Conservation (phyloP, 139 green algal species). For the Tetradesmus obliquus region DNA sequence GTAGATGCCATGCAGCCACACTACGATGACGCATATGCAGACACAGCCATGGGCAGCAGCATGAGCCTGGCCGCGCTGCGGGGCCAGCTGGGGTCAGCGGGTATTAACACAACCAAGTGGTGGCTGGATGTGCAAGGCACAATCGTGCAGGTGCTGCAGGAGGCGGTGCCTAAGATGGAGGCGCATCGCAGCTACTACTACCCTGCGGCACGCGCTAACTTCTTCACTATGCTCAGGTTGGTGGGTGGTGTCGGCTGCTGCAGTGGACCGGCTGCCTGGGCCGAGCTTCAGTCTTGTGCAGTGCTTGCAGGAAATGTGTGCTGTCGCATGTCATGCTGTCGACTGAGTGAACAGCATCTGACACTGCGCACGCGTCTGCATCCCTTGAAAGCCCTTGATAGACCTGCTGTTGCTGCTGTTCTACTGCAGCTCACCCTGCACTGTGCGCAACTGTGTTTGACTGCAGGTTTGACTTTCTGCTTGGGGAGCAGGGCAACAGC, state of each 20-base stretch:
- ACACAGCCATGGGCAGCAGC: not conserved
- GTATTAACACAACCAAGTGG: not conserved
- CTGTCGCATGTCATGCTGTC: too few species aligned
- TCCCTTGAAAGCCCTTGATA: too few species aligned
- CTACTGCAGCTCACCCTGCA: too few species aligned
- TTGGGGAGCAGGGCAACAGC: not conserved
- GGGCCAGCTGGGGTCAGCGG: not conserved
- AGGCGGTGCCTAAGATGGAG: not conserved
- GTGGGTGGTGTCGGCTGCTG: not conserved
- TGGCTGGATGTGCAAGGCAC: constrained; percentile 4
- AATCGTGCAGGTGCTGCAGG: not conserved
- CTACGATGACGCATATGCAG: not conserved
- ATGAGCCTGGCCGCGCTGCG: not conserved
- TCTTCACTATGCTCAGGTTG: constrained; percentile 2
- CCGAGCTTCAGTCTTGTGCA: too few species aligned
- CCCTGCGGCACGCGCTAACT: not conserved
- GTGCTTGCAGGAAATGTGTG: too few species aligned
- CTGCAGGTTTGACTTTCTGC: constrained; percentile 23
- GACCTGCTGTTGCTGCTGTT: too few species aligned
- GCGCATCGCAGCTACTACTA: not conserved
- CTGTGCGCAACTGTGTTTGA: not conserved
- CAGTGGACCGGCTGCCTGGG: too few species aligned
- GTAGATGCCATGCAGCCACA: not conserved
- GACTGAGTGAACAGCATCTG: too few species aligned
- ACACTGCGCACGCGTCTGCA: too few species aligned